These are phyloP conservation scores for Immersiella caudata DNA, from an alignment of 495 filamentous ascomycete genomes.

Conservation along the genomic window DNA sequence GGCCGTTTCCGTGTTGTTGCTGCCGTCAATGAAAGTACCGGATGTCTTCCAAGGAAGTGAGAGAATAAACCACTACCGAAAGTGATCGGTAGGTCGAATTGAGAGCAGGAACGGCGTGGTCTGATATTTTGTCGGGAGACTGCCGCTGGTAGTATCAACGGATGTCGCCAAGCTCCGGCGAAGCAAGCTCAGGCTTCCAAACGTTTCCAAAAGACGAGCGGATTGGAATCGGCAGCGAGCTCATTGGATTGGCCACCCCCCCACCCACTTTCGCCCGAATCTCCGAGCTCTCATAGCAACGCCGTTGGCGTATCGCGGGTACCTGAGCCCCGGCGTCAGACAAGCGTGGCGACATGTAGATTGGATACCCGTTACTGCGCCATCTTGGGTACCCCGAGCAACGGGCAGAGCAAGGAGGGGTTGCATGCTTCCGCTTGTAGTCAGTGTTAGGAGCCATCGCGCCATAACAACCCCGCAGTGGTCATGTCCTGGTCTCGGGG, in stretches of 20 bases:
- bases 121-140: not conserved
- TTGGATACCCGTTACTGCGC: slow-evolving; percentile 1
- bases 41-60: not conserved
- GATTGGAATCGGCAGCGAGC: slow-evolving; percentile 17
- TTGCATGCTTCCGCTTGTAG: not conserved
- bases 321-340: not conserved
- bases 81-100: no score
- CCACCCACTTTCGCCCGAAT: slow-evolving; percentile 18
- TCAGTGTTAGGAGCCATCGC: slow-evolving; percentile 4
- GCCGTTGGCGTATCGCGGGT: slow-evolving; percentile 13
- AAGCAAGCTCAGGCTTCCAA: slow-evolving; percentile 11
- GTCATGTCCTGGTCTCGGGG: slow-evolving; percentile 5
- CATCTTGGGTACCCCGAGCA: slow-evolving; percentile 5
- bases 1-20: not conserved
- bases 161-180: slow-evolving; percentile 13
- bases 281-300: slow-evolving; percentile 10
- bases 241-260: slow-evolving; percentile 20
- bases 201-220: slow-evolving; percentile 3
- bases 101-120: not conserved
- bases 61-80: no score
- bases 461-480: slow-evolving; percentile 9
- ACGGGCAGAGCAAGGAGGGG: slow-evolving; percentile 4
- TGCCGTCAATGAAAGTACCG: not conserved
- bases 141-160: not conserved
- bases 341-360: slow-evolving; percentile 13